A percentile compares a stretch with the other conserved stretches of the same genome.
Evolutionary conservation across 2,329 filamentous ascomycete genomes (phyloP).

Genomic region (Sporothrix inflata): DNA sequence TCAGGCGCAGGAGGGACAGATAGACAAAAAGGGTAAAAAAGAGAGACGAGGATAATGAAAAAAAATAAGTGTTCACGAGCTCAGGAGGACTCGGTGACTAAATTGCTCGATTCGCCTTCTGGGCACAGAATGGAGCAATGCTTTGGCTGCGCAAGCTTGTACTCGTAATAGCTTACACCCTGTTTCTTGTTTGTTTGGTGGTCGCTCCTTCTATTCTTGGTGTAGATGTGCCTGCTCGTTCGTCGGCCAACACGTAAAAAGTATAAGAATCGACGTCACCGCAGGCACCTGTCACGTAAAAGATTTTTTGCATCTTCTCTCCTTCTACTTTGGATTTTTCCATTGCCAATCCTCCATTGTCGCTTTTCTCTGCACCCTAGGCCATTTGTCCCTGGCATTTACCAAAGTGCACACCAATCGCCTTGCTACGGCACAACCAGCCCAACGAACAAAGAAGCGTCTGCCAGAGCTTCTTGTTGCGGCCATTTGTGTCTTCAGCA

Average conservation of each 20-base stretch:
- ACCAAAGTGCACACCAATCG: neutral
- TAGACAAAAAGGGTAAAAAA: neutral
- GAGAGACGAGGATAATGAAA: neutral
- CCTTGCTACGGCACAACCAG: neutral
- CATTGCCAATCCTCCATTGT: neutral
- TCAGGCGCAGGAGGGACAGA: slow-evolving; percentile 2
- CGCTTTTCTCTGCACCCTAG: neutral
- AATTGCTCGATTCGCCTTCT: neutral
- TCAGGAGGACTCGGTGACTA: neutral
- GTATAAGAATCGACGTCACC: slow-evolving; percentile 28
- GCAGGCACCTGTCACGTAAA: slow-evolving; percentile 11
- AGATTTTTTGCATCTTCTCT: neutral
- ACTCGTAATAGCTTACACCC: neutral
- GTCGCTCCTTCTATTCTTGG: slow-evolving; percentile 25
- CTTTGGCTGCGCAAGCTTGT: neutral
- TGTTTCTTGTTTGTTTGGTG: slow-evolving; percentile 3
- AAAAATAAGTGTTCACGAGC: neutral
- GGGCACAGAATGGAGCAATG: slow-evolving; percentile 4
- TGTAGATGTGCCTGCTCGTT: neutral
- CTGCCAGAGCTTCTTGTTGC: neutral
- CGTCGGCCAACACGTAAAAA: slow-evolving; percentile 10
- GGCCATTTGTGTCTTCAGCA: neutral
- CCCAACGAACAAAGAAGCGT: neutral
- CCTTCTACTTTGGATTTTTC: neutral
- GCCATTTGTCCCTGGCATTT: neutral